Percentiles rank a stretch among this genome's conserved stretches.
These are phyloP conservation scores for Pistacia atlantica DNA, from an alignment of 345 rosid species.

Conservation along the genomic window DNA sequence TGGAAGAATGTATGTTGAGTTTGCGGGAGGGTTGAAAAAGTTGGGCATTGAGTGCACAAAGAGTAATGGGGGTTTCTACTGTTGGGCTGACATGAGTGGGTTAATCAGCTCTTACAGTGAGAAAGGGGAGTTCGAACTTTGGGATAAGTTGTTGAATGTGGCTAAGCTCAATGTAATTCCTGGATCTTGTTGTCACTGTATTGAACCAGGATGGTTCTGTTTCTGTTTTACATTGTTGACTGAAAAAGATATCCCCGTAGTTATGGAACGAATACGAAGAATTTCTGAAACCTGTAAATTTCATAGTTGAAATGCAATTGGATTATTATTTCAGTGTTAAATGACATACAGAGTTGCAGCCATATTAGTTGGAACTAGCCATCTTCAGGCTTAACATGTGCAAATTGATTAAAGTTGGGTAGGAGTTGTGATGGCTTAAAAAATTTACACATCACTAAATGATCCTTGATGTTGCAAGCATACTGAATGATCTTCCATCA, in stretches of 20 bases:
- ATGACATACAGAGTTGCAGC: slow-evolving; percentile 9
- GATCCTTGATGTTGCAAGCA: background rate
- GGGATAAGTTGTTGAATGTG: slow-evolving; percentile 77
- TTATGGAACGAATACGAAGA: slow-evolving; percentile 59
- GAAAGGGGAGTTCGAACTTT: slow-evolving; percentile 91
- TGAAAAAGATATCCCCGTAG: slow-evolving; percentile 64
- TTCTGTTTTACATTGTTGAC: slow-evolving; percentile 69
- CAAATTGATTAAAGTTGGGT: background rate
- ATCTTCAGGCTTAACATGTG: background rate
- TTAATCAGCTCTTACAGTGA: slow-evolving; percentile 69
- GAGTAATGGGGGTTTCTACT: slow-evolving; percentile 71
- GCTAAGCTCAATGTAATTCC: slow-evolving; percentile 77
- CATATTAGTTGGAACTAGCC: background rate
- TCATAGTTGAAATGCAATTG: slow-evolving; percentile 43
- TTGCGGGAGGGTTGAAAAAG: slow-evolving; percentile 61
- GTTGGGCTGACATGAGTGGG: slow-evolving; percentile 92
- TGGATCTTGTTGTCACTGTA: slow-evolving; percentile 91
- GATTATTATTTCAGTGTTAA: slow-evolving; percentile 26
- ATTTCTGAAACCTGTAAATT: slow-evolving; percentile 68
- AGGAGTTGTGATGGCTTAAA: background rate
- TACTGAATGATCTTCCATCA: background rate
- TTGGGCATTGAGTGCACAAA: slow-evolving; percentile 63
- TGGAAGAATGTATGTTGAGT: slow-evolving; percentile 31
- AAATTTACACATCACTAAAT: background rate
- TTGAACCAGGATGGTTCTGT: slow-evolving; percentile 93